Conservation (phyloP, 352 stramenopile species). For the Pythium pyrilobum region DNA sequence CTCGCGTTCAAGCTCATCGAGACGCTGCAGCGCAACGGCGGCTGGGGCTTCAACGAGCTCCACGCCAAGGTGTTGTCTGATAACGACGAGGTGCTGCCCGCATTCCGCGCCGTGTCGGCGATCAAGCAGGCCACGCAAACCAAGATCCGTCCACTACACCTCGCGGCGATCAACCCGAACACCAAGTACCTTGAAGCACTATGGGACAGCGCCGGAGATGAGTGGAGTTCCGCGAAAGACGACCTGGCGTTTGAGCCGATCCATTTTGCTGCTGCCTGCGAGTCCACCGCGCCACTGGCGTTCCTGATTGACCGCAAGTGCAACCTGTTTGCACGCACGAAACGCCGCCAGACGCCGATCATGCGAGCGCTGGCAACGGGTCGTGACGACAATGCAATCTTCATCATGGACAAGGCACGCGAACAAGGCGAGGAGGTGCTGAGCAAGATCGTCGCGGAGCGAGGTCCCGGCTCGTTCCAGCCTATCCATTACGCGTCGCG, state of each 20-base stretch:
- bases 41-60: constrained; percentile 61
- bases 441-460: constrained; percentile 35
- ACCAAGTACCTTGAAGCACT: constrained; percentile 52
- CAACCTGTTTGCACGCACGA: constrained; percentile 52
- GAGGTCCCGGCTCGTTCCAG: constrained; percentile 46
- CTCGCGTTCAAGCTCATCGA: constrained; percentile 47
- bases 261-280: constrained; percentile 62
- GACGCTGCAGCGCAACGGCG: constrained; percentile 43
- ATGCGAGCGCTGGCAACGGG: constrained; percentile 42
- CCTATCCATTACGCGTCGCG: constrained; percentile 53
- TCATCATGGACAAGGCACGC: constrained; percentile 53
- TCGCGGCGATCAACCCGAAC: constrained; percentile 74
- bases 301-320: constrained; percentile 57
- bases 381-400: constrained; percentile 51
- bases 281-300: constrained; percentile 39
- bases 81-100: constrained; percentile 28
- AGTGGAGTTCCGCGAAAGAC: constrained; percentile 48
- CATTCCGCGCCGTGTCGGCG: constrained; percentile 55
- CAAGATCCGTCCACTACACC: constrained; percentile 58
- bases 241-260: constrained; percentile 55
- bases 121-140: constrained; percentile 65
- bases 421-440: constrained; percentile 29
- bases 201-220: constrained; percentile 48
- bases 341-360: constrained; percentile 54
- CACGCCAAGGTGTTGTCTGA: constrained; percentile 52